Base-by-base conservation (phyloP, 2,329 filamentous ascomycete species). In the Colletotrichum phormii region DNA sequence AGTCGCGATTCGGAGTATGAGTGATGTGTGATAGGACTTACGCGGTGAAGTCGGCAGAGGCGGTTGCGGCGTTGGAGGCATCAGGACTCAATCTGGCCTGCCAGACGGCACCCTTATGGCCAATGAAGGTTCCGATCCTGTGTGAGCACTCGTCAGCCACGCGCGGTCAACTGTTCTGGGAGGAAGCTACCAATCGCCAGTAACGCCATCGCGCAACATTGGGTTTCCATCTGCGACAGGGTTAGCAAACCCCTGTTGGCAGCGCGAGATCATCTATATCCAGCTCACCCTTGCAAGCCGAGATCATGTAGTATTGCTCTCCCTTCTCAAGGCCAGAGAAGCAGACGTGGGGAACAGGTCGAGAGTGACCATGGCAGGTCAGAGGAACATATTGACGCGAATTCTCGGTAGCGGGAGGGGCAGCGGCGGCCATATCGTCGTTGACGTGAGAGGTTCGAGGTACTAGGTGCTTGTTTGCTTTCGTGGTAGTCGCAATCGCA, bases 101-200 rank as follows among this genome's bases (percentile, higher is more conserved):
- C 95, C 97, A 99, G 73, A 98, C 96, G 49, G 97, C 97, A 75
- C 97, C 97, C 85, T 99, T 98, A 86, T 99, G 97, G 53, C 97
- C 97, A 78, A 99, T 93, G 81, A 98, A 98, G 49, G 97, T 98
- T 61, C 97, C 97, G 77, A 98, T 98, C 94, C 95, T 97, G 81
- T 92, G 90, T 62, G 92, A 64, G 92, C 15, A 94, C 74, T 75
- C 59, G 78, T 76, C 64, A 77, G 72, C 60, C 5, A 37, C 60
- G 15, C 29, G 59, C 49, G 24, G 49, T 15, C 29, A 22, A 60
- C 42, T 42, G 18, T 37, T 42, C 29, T 31, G 51, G 13, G 26
- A 13, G 26, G 68, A 60, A 77, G 87, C 73, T 86, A 94, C 94
- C 95, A 98, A 83, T 98, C 95, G 72, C 97, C 97, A 60, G 96